Percentiles rank a stretch among this genome's conserved stretches.
These are phyloP conservation scores for Ilyonectria robusta DNA, from an alignment of 2,329 filamentous ascomycete species.

Conservation along the genomic window DNA sequence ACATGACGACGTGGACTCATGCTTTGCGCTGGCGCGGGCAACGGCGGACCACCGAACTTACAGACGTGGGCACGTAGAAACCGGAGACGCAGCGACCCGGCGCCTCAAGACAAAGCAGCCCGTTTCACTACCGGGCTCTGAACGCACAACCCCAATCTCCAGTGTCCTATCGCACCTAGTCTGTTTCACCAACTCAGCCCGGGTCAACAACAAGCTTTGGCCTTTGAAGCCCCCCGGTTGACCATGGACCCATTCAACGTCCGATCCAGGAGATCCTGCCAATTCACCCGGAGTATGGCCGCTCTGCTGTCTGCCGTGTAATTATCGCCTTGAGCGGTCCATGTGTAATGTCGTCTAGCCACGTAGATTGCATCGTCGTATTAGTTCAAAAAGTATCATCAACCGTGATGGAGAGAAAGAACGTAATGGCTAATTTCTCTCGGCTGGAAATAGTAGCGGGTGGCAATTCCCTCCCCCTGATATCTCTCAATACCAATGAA, in stretches of 20 bases:
- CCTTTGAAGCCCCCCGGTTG: neutral
- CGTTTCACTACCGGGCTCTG: constrained; percentile 19
- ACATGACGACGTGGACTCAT: neutral
- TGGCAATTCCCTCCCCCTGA: neutral
- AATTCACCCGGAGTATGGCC: neutral
- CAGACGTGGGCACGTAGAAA: neutral
- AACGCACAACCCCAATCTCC: constrained; percentile 3
- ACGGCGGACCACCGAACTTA: neutral
- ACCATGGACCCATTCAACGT: neutral
- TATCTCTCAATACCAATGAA: neutral
- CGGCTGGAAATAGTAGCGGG: neutral
- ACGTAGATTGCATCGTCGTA: neutral
- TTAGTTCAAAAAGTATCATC: neutral
- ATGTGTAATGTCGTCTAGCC: neutral
- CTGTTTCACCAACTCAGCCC: constrained; percentile 26
- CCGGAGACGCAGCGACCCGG: neutral
- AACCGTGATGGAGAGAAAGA: neutral
- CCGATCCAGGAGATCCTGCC: neutral
- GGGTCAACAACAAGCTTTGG: constrained; percentile 5
- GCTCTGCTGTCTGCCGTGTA: neutral
- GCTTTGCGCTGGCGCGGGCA: neutral
- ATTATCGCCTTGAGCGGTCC: neutral
- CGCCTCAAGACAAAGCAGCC: neutral
- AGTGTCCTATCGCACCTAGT: constrained; percentile 5
- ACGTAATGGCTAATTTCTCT: neutral